Percentiles rank a stretch among this genome's conserved stretches.
Evolutionary conservation across 1,284 basidiomycete genomes (phyloP).

Genomic region (Sanghuangporus baumii): DNA sequence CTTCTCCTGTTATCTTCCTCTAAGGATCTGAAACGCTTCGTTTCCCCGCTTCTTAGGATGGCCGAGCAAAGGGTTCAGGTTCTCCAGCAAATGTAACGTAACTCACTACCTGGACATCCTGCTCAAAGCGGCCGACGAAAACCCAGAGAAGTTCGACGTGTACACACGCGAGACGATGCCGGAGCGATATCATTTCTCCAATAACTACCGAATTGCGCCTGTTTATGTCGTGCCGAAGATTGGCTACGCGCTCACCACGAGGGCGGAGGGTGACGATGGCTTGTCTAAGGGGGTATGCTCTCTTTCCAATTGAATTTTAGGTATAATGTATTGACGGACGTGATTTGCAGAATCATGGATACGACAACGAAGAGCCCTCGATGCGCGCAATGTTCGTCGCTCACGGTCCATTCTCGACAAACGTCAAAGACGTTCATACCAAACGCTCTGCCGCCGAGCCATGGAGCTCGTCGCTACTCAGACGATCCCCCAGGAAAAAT

Average conservation of each 20-base stretch:
- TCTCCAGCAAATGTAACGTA: constrained; percentile 52
- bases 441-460: constrained; percentile 20
- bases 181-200: constrained; percentile 67
- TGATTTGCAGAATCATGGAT: constrained; percentile 65
- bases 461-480: constrained; percentile 18
- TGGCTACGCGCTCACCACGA: constrained; percentile 67
- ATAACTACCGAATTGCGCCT: constrained; percentile 74
- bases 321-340: background rate
- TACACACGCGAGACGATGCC: constrained; percentile 83
- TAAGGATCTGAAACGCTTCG: background rate
- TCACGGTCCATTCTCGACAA: constrained; percentile 76
- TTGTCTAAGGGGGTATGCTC: constrained; percentile 70
- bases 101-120: constrained; percentile 52
- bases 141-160: constrained; percentile 67
- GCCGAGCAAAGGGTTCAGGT: constrained; percentile 82
- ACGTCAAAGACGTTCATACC: constrained; percentile 52
- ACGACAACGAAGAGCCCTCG: constrained; percentile 67
- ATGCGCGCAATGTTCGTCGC: constrained; percentile 92
- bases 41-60: constrained; percentile 43
- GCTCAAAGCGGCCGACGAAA: constrained; percentile 39
- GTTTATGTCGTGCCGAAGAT: constrained; percentile 81
- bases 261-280: constrained; percentile 52
- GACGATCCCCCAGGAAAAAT: constrained; percentile 6
- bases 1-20: background rate
- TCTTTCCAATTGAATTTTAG: background rate